Conservation (phyloP, 1,284 basidiomycete genomes). For the Cryptococcus neoformans region DNA sequence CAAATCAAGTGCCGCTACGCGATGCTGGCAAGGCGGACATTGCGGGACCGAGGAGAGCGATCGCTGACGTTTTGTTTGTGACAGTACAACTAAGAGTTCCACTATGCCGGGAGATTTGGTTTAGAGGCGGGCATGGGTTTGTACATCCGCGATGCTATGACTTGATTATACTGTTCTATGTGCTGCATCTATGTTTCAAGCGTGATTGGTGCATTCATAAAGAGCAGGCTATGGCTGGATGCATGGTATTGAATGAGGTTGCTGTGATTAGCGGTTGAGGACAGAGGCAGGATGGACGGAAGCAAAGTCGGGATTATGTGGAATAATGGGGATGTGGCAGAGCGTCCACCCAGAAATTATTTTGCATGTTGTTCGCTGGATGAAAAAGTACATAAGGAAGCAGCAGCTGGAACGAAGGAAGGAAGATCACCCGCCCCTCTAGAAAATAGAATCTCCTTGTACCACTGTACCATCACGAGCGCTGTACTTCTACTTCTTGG, state of each 20-base stretch:
- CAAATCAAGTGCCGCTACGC: neutral
- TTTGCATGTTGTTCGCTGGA: neutral
- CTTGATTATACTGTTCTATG: conserved; percentile 6
- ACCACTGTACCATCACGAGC: conserved; percentile 2
- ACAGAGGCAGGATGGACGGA: no score
- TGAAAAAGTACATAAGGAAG: no score
- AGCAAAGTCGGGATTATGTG: no score
- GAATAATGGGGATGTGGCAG: neutral
- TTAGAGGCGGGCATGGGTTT: conserved; percentile 4
- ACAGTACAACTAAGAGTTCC: conserved; percentile 32
- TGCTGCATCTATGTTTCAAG: no score
- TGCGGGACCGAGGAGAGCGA: no score
- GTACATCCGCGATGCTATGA: conserved; percentile 21
- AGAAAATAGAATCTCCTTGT: conserved; percentile 1
- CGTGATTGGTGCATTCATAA: no score
- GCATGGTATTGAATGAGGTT: no score
- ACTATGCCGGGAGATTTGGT: neutral
- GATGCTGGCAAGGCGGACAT: no score
- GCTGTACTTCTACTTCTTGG: neutral
- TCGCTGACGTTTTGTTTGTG: conserved; percentile 5
- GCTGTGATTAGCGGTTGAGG: no score
- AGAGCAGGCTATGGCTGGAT: no score
- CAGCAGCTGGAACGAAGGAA: no score
- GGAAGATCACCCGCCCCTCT: neutral
- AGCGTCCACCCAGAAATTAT: neutral